phyloP scores from a whole-genome alignment of 108 stramenopile species.

The Stephanodiscus minutulus region DNA sequence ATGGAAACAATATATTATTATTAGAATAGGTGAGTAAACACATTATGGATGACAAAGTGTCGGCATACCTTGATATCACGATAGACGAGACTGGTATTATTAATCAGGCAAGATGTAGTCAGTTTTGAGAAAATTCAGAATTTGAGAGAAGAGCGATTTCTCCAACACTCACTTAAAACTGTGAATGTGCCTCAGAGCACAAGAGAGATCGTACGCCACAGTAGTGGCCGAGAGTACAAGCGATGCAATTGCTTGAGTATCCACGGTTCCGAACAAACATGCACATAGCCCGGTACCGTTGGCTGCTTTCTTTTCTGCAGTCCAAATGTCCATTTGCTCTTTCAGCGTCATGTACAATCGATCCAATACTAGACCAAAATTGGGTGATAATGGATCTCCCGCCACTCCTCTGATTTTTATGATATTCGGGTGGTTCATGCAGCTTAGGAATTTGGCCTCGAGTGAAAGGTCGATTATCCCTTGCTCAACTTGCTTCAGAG shows the following conservation, averaged over 20 bases:
- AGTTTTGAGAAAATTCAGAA: neutral
- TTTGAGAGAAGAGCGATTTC: neutral
- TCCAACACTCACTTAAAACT: conserved; percentile 52
- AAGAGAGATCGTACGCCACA: conserved; percentile 56
- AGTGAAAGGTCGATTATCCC: conserved; percentile 67
- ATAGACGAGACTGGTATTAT: conserved; percentile 33
- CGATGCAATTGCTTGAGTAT: conserved; percentile 5
- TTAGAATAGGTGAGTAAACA: neutral
- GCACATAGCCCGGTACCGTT: conserved; percentile 28
- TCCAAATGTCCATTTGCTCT: conserved; percentile 60
- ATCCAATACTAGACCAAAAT: conserved; percentile 69
- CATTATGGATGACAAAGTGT: neutral
- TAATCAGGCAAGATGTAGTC: neutral
- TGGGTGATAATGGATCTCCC: conserved; percentile 46
- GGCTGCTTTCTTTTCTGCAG: conserved; percentile 35
- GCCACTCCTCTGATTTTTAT: conserved; percentile 62
- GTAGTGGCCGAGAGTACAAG: conserved; percentile 22
- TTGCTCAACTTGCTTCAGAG: conserved; percentile 23
- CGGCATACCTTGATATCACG: conserved; percentile 28
- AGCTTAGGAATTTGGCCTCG: conserved; percentile 72
- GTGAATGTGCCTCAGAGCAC: conserved; percentile 62
- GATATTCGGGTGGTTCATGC: conserved; percentile 70
- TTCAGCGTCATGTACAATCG: conserved; percentile 57
- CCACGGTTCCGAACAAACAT: conserved; percentile 22
- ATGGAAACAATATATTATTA: neutral